A percentile compares a stretch with the other conserved stretches of the same genome.
These are phyloP conservation scores for Hydnomerulius pinastri DNA, from an alignment of 768 basidiomycete genomes.

Conservation along the genomic window DNA sequence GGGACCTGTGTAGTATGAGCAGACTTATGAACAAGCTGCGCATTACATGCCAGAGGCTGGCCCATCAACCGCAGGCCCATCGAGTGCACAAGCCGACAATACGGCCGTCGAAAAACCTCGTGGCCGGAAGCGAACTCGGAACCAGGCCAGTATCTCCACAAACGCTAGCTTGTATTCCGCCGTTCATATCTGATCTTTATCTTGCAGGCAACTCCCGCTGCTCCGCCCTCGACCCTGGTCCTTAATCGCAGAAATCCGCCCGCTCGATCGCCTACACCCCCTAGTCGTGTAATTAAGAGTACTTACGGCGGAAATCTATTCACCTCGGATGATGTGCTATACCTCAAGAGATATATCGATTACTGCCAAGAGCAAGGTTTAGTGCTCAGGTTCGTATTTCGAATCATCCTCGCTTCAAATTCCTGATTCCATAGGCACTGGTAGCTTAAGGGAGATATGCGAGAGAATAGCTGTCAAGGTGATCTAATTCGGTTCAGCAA, in stretches of 20 bases:
- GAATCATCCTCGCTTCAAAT: not conserved
- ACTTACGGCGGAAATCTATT: slow-evolving; percentile 89
- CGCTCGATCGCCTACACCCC: slow-evolving; percentile 82
- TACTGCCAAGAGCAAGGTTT: slow-evolving; percentile 88
- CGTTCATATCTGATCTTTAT: slow-evolving; percentile 6
- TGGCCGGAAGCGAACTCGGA: slow-evolving; percentile 69
- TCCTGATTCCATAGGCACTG: slow-evolving; percentile 28
- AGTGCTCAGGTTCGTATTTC: slow-evolving; percentile 61
- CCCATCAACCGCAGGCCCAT: slow-evolving; percentile 45
- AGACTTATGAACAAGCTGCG: slow-evolving; percentile 55
- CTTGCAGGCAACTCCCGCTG: slow-evolving; percentile 58
- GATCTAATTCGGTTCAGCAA: slow-evolving; percentile 10
- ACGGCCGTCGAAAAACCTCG: slow-evolving; percentile 48
- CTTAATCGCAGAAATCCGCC: slow-evolving; percentile 64
- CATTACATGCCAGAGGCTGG: slow-evolving; percentile 58
- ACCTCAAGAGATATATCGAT: slow-evolving; percentile 86
- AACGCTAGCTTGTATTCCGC: not conserved
- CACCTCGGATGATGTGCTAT: slow-evolving; percentile 79
- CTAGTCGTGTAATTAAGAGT: slow-evolving; percentile 81
- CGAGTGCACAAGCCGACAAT: slow-evolving; percentile 29
- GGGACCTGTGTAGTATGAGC: slow-evolving; percentile 47
- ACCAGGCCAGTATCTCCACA: slow-evolving; percentile 43
- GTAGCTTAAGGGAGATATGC: slow-evolving; percentile 74
- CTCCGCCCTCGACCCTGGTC: slow-evolving; percentile 67
- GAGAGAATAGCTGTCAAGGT: slow-evolving; percentile 86